These are phyloP conservation scores for Calonectria hongkongensis DNA, from an alignment of 2,329 filamentous ascomycete species.

Conservation along the genomic window DNA sequence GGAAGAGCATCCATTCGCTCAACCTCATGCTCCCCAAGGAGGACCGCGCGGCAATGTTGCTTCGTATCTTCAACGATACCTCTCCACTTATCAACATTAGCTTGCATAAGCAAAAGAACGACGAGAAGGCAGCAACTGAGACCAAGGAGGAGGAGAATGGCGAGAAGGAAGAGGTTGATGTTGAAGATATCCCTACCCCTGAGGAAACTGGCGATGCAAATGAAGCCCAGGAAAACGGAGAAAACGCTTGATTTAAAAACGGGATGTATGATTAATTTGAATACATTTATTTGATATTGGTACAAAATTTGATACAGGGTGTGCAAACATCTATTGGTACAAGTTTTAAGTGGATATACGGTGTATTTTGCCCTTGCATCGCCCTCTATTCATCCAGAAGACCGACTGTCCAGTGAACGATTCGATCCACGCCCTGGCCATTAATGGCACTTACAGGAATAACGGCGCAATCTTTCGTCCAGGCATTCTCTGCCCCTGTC, in stretches of 20 bases:
- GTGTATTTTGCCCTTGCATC: conserved; percentile 42
- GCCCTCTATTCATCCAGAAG: conserved; percentile 72
- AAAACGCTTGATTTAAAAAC: conserved; percentile 47
- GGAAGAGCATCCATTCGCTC: conserved; percentile 92
- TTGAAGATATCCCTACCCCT: conserved; percentile 63
- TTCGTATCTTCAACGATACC: conserved; percentile 93
- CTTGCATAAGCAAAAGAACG: conserved; percentile 69
- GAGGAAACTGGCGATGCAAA: conserved; percentile 51
- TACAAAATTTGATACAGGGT: conserved; percentile 47
- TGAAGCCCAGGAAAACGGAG: conserved; percentile 38
- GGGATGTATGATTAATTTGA: conserved; percentile 46
- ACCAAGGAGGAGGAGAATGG: conserved; percentile 60
- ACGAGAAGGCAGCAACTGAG: conserved; percentile 61
- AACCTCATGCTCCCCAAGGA: conserved; percentile 99
- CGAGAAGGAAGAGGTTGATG: conserved; percentile 55
- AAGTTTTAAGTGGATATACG: conserved; percentile 44
- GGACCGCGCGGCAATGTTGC: conserved; percentile 92
- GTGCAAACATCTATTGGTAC: conserved; percentile 44
- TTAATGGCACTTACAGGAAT: conserved; percentile 94
- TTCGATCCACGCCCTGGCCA: conserved; percentile 86
- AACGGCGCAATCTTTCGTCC: conserved; percentile 78
- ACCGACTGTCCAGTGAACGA: conserved; percentile 83
- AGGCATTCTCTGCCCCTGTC: conserved; percentile 75
- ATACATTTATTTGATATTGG: conserved; percentile 47
- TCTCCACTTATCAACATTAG: conserved; percentile 86